Evolutionary conservation across 768 basidiomycete species (phyloP).

Genomic region (Exidia glandulosa): DNA sequence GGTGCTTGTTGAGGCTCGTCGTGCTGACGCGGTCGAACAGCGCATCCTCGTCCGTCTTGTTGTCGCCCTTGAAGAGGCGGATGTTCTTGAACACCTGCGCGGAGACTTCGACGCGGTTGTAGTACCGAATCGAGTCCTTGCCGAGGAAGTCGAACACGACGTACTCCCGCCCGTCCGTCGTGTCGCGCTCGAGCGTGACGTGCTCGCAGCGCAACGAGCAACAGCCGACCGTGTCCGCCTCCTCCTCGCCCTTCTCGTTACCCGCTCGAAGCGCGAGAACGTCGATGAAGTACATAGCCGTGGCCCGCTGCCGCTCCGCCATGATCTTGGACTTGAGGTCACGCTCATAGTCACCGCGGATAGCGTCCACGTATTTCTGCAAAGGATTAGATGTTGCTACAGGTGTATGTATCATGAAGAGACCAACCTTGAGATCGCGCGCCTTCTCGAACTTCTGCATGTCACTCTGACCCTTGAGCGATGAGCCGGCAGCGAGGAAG

Average conservation of each 20-base stretch:
- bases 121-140: slow-evolving; percentile 98
- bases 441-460: slow-evolving; percentile 98
- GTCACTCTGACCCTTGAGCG: slow-evolving; percentile 96
- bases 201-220: slow-evolving; percentile 97
- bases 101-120: slow-evolving; percentile 82
- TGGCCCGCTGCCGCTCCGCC: slow-evolving; percentile 94
- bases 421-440: slow-evolving; percentile 77
- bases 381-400: not conserved
- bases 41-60: slow-evolving; percentile 77
- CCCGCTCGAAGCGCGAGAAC: slow-evolving; percentile 93
- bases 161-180: slow-evolving; percentile 47
- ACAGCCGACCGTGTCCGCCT: slow-evolving; percentile 98
- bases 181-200: slow-evolving; percentile 62
- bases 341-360: slow-evolving; percentile 76
- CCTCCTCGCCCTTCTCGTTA: slow-evolving; percentile 99
- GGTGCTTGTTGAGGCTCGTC: slow-evolving; percentile 77
- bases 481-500: slow-evolving; percentile 94
- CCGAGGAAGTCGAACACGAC: slow-evolving; percentile 96
- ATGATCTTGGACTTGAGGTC: slow-evolving; percentile 87
- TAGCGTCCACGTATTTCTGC: slow-evolving; percentile 82
- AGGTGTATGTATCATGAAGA: not conserved
- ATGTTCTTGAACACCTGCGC: slow-evolving; percentile 96
- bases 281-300: slow-evolving; percentile 98
- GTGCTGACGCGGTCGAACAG: slow-evolving; percentile 96
- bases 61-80: slow-evolving; percentile 83